Base-by-base conservation (phyloP, 2,329 filamentous ascomycete genomes). In the Curvularia lunata region DNA sequence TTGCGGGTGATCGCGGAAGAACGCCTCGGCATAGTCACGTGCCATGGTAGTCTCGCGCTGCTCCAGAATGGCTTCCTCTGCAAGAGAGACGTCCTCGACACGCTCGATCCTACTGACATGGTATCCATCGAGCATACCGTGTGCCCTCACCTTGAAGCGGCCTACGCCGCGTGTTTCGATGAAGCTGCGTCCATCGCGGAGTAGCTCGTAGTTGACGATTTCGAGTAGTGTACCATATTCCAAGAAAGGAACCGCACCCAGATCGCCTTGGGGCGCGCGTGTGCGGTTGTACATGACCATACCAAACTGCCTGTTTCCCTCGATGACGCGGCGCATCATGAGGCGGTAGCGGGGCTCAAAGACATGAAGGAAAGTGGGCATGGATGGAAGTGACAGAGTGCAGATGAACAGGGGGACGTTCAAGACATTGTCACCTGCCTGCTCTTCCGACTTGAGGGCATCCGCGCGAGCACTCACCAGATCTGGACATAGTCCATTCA, bases 271-370 rank as follows among this genome's bases (percentile, higher is more conserved):
- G 4, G 79, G 71, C 56, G 80, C 75, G 23, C 79, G 76, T n/a
- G 77, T 76, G 45, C 81, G 80, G 64, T 88, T 90, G 61, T 88
- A 87, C 70, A 91, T 84, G 18, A 96, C 84, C 90, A 97, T 96
- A 23, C 93, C 93, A 70, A 97, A 97, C 23, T 86, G 90, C 13
- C 86, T 82, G 59, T 89, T 86, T 0, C 87, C 86, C 61, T 92
- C 89, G 52, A 96, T 80, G 0, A 87, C 89, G 34, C 92, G 86
- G 46, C 89, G 85, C 37, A 97, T 89, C 91, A 97, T 95, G n/a
- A 95, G 82, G 7, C 91, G 86, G 73, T 97, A 97, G 6, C 91
- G 85, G n/a, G 91, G 91, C 74, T 97, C 93, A 71, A 96, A 97
- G n/a, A 97, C 86, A 68, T 96, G 91, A 3, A 97, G 80, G 65